These are phyloP conservation scores for Aspergillus sp. DNA, from an alignment of 2,329 filamentous ascomycete genomes.

Conservation along the genomic window DNA sequence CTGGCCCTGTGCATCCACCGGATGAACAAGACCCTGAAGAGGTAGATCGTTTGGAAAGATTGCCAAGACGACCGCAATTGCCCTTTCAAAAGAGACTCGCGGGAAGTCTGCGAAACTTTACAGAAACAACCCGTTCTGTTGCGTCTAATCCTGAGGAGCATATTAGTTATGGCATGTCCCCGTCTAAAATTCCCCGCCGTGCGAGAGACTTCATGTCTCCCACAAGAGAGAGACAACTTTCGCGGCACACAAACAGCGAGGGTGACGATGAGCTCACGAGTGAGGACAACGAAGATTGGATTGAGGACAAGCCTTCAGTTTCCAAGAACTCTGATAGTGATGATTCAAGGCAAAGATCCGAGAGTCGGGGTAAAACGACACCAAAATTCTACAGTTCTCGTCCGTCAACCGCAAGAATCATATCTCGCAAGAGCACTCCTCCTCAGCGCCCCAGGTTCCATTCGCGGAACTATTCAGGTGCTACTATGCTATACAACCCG, in stretches of 20 bases:
- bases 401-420: slow-evolving; percentile 38
- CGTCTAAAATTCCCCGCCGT: slow-evolving; percentile 34
- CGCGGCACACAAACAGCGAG: slow-evolving; percentile 71
- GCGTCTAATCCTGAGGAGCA: slow-evolving; percentile 55
- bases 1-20: slow-evolving; percentile 52
- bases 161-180: slow-evolving; percentile 22
- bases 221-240: slow-evolving; percentile 38
- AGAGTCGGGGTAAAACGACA: slow-evolving; percentile 20
- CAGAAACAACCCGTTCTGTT: slow-evolving; percentile 49
- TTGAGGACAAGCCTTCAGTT: slow-evolving; percentile 17
- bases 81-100: slow-evolving; percentile 37
- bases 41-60: slow-evolving; percentile 54
- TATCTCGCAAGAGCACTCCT: slow-evolving; percentile 31
- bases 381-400: slow-evolving; percentile 34
- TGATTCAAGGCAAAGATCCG: slow-evolving; percentile 4
- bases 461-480: slow-evolving; percentile 69
- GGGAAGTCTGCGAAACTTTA: slow-evolving; percentile 40
- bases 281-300: slow-evolving; percentile 62
- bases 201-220: slow-evolving; percentile 18
- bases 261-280: slow-evolving; percentile 87
- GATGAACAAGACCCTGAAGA: slow-evolving; percentile 57
- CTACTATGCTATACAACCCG: slow-evolving; percentile 81
- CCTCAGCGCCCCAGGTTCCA: slow-evolving; percentile 47
- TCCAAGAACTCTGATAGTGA: slow-evolving; percentile 13
- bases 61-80: slow-evolving; percentile 46